phyloP scores from a whole-genome alignment of 345 rosid genomes.

The Draba incana region DNA sequence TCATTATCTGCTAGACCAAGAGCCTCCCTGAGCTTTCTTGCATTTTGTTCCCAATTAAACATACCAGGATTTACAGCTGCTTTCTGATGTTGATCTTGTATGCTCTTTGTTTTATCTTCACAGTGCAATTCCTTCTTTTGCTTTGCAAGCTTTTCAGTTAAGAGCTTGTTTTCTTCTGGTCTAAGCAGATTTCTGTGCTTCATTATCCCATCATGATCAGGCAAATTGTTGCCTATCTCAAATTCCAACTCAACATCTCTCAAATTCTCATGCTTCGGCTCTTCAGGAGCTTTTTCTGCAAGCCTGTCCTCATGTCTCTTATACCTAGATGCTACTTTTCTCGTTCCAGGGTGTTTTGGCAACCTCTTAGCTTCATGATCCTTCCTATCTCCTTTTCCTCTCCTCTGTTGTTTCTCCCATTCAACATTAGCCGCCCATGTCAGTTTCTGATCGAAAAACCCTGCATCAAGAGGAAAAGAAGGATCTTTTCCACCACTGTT shows the following conservation, averaged over 20 bases:
- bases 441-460: constrained; percentile 48
- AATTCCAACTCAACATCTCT: constrained; percentile 34
- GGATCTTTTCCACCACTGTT: constrained; percentile 45
- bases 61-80: constrained; percentile 34
- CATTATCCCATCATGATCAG: constrained; percentile 42
- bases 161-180: constrained; percentile 42
- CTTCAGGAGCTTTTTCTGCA: constrained; percentile 47
- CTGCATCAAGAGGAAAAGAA: constrained; percentile 33
- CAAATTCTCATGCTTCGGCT: constrained; percentile 46
- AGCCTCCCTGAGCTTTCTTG: constrained; percentile 44
- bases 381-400: constrained; percentile 44
- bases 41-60: constrained; percentile 45
- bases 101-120: constrained; percentile 38
- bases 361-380: constrained; percentile 43
- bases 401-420: constrained; percentile 43
- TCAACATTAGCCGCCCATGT: constrained; percentile 41
- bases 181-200: constrained; percentile 45
- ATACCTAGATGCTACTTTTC: constrained; percentile 44
- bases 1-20: constrained; percentile 43
- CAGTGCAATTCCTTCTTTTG: constrained; percentile 34
- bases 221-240: constrained; percentile 47
- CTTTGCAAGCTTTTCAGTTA: constrained; percentile 42
- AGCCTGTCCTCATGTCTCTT: constrained; percentile 44
- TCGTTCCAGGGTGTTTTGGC: constrained; percentile 44
- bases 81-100: constrained; percentile 32